Conservation (phyloP, 306 rosid species). For the Vicia villosa region DNA sequence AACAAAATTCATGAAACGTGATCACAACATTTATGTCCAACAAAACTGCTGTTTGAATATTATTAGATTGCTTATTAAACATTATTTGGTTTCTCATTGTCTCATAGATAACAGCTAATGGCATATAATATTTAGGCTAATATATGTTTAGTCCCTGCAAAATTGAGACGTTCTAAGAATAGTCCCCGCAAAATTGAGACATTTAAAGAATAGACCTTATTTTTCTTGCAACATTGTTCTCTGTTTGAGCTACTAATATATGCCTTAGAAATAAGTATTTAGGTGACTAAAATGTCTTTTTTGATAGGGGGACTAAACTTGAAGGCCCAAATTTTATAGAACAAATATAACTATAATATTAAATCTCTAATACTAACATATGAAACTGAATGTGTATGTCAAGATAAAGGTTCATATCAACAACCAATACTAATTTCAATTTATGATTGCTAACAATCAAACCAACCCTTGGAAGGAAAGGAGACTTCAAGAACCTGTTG, state of each 20-base stretch:
- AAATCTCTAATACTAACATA: conserved; percentile 1
- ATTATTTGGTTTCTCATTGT: not conserved
- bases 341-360: not conserved
- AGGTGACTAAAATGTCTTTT: too few relatives aligned
- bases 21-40: not conserved
- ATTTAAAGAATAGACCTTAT: too few relatives aligned
- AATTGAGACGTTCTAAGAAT: too few relatives aligned
- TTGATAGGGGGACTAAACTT: too few relatives aligned
- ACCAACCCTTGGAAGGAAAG: conserved; percentile 9
- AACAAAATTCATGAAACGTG: not conserved
- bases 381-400: not conserved
- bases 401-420: not conserved
- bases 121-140: not conserved
- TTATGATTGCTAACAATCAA: conserved; percentile 6
- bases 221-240: too few relatives aligned
- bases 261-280: too few relatives aligned
- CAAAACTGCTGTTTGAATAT: not conserved
- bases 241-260: too few relatives aligned
- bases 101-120: not conserved
- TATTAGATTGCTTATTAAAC: not conserved
- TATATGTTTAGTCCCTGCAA: too few relatives aligned
- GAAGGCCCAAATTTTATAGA: too few relatives aligned
- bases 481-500: conserved; percentile 20
- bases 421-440: conserved; percentile 22
- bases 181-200: too few relatives aligned